phyloP scores from a whole-genome alignment of 495 filamentous ascomycete genomes.

The Trypethelium eluteriae region DNA sequence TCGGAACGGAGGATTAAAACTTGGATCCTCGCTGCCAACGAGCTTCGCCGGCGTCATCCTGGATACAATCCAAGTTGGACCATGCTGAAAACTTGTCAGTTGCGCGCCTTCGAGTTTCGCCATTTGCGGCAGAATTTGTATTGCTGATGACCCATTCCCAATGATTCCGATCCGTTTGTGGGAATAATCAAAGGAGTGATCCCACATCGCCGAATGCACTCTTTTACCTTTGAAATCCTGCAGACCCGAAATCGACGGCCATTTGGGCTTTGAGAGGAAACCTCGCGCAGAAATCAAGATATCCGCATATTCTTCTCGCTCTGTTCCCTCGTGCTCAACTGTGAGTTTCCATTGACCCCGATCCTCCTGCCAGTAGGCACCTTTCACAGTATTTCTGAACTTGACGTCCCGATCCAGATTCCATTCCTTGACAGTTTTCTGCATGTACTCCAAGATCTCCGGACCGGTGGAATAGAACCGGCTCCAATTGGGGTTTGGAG shows the following conservation, averaged over 20 bases:
- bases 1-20: slow-evolving; percentile 11
- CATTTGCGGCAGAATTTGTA: slow-evolving; percentile 26
- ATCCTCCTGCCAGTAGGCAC: slow-evolving; percentile 28
- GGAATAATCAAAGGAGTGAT: slow-evolving; percentile 22
- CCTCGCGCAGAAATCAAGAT: slow-evolving; percentile 34
- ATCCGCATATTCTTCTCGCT: slow-evolving; percentile 23
- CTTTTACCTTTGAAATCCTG: slow-evolving; percentile 26
- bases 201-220: slow-evolving; percentile 27
- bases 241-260: slow-evolving; percentile 25
- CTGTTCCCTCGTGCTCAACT: slow-evolving; percentile 14
- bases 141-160: slow-evolving; percentile 28
- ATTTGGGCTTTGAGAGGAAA: slow-evolving; percentile 28
- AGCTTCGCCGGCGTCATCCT: slow-evolving; percentile 20
- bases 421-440: slow-evolving; percentile 20
- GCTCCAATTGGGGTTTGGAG: slow-evolving; percentile 35
- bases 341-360: slow-evolving; percentile 24
- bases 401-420: slow-evolving; percentile 25
- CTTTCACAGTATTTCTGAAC: slow-evolving; percentile 29
- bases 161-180: slow-evolving; percentile 29
- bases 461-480: slow-evolving; percentile 31
- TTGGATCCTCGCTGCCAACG: slow-evolving; percentile 15
- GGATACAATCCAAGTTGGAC: slow-evolving; percentile 14
- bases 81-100: slow-evolving; percentile 13
- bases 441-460: slow-evolving; percentile 37
- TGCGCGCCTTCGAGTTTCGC: slow-evolving; percentile 20